Evolutionary conservation across 1,284 basidiomycete genomes (phyloP).

Genomic region (Anthracocystis setariae): DNA sequence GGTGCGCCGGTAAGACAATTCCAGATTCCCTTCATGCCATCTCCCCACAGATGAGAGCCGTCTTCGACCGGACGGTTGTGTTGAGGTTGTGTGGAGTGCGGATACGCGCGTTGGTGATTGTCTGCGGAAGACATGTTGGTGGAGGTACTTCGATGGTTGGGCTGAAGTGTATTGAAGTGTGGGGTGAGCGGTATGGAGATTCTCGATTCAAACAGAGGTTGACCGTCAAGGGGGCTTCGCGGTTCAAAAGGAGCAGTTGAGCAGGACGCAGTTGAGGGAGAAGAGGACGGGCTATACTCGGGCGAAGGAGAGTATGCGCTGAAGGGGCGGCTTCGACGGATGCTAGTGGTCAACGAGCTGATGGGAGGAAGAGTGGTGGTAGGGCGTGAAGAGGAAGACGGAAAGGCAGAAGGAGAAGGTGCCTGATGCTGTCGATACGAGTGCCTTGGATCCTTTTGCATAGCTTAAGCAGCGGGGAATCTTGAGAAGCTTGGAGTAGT

Average conservation of each 20-base stretch:
- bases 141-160: neutral
- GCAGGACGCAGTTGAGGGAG: conserved; percentile 11
- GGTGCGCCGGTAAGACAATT: conserved; percentile 46
- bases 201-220: conserved; percentile 16
- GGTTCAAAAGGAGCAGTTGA: conserved; percentile 30
- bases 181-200: conserved; percentile 14
- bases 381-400: conserved; percentile 2
- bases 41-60: conserved; percentile 42
- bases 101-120: conserved; percentile 11
- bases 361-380: conserved; percentile 27
- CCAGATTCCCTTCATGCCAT: conserved; percentile 50
- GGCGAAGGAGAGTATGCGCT: conserved; percentile 18
- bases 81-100: conserved; percentile 9
- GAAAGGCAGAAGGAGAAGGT: conserved; percentile 4
- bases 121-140: conserved; percentile 8
- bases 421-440: conserved; percentile 18
- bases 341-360: conserved; percentile 6
- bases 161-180: conserved; percentile 2
- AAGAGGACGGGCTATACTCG: conserved; percentile 16
- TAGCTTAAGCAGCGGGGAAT: too few species aligned
- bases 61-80: conserved; percentile 28
- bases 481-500: conserved; percentile 10
- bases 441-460: conserved; percentile 14
- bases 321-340: conserved; percentile 6
- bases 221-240: conserved; percentile 27